Evolutionary conservation across 139 green algal genomes (phyloP).

Genomic region (Chlorella sorokiniana): DNA sequence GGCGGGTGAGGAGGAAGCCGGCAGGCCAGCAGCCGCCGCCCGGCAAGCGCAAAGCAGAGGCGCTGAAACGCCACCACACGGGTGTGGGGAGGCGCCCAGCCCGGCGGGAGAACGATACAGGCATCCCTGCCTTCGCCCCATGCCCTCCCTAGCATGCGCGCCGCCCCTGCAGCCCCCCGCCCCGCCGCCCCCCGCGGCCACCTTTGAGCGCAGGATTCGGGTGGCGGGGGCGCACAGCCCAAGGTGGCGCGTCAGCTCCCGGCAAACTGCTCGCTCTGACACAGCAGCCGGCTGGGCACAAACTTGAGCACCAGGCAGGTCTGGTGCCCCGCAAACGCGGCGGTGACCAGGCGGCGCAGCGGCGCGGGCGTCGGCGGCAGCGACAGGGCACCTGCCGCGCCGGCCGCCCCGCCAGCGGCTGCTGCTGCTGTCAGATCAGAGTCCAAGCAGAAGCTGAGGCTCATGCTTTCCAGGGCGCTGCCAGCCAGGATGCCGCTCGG

Average conservation of each 20-base stretch:
- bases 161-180: not conserved
- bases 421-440: not conserved
- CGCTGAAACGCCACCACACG: too few relatives aligned
- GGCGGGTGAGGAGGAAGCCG: not conserved
- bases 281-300: constrained; percentile 52
- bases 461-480: not conserved
- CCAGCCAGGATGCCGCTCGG: not conserved
- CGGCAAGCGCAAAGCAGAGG: not conserved
- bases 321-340: constrained; percentile 1
- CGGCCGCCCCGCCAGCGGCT: not conserved
- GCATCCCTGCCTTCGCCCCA: too few relatives aligned
- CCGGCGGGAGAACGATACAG: too few relatives aligned
- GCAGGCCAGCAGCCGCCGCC: not conserved
- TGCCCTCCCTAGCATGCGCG: too few relatives aligned
- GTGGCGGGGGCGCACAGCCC: constrained; percentile 66
- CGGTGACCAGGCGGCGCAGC: not conserved
- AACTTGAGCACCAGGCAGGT: constrained; percentile 76
- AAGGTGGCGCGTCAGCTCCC: constrained; percentile 78
- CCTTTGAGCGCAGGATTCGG: constrained; percentile 71
- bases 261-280: constrained; percentile 82
- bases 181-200: not conserved
- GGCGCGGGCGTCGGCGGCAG: not conserved
- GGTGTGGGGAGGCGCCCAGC: too few relatives aligned
- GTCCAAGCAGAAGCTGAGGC: not conserved
- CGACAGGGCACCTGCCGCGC: not conserved